Evolutionary conservation across 2,329 filamentous ascomycete species (phyloP).

Genomic region (Erysiphe neolycopersici): DNA sequence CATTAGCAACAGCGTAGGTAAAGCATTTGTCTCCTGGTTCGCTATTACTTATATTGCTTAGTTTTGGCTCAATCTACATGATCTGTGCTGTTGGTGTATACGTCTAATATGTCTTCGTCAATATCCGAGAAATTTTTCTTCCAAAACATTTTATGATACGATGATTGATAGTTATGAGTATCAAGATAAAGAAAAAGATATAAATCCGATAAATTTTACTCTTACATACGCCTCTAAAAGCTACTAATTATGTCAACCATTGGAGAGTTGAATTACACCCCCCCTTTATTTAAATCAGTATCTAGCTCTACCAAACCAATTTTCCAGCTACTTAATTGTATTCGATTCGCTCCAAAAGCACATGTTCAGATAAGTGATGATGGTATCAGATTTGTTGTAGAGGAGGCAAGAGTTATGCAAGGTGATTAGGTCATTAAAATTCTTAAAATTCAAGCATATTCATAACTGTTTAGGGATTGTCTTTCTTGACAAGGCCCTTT

Average conservation of each 20-base stretch:
- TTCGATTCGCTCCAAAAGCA: conserved; percentile 26
- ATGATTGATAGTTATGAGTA: no score
- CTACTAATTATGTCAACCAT: conserved; percentile 9
- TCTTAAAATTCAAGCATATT: not conserved
- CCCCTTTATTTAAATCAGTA: conserved; percentile 44
- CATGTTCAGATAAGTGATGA: conserved; percentile 57
- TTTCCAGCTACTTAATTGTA: conserved; percentile 32
- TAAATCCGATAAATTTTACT: no score
- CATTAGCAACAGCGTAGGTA: conserved; percentile 66
- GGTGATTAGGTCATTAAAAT: conserved; percentile 22
- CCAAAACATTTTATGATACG: not conserved
- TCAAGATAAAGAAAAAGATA: no score
- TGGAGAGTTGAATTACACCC: conserved; percentile 8
- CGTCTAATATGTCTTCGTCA: conserved; percentile 28
- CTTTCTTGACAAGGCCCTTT: conserved; percentile 70
- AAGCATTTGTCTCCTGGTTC: not conserved
- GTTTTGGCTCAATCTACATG: conserved; percentile 89
- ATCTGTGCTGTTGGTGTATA: conserved; percentile 98
- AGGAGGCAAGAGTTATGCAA: conserved; percentile 79
- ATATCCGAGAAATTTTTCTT: conserved; percentile 2
- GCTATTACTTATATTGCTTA: conserved; percentile 15
- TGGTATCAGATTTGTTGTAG: conserved; percentile 65
- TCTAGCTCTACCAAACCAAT: conserved; percentile 55
- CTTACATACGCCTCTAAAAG: no score
- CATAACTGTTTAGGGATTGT: conserved; percentile 28